Evolutionary conservation across 2,329 filamentous ascomycete genomes (phyloP), one percentile per base, ranked within the genome.

Genomic region (Aspergillus ochraceus): DNA sequence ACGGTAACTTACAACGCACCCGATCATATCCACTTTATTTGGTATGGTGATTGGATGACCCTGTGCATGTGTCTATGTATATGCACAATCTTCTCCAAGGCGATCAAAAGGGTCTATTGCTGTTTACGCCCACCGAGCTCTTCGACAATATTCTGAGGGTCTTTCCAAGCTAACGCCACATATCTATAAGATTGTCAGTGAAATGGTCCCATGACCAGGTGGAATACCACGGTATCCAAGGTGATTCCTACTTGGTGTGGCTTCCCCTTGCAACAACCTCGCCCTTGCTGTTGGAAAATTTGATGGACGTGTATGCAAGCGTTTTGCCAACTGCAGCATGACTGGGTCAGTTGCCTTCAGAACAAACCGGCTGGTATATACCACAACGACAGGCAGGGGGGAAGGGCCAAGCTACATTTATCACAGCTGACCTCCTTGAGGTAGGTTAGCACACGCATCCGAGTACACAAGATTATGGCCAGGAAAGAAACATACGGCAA

Each of bases 231-330:
- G n/a, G 24, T 9, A 22, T 53, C 67, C 77, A 68, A 8, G 17
- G 36, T 36, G 36, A 14, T 42, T 8, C 36, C 36, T 70, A 86
- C 80, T 90, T 90, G 2, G 87, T 89, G 73, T 90, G 87, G 66
- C 87, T 89, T 3, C 87, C 87, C 60, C 87, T 77, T 2, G 87
- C 87, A 56, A 89, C 83, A 9, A 88, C 61, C 54, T 88, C 81
- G 52, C 86, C 80, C 58, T 84, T 83, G 17, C 70, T 75, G 64
- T 89, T 88, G 60, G 76, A 80, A 71, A 90, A 89, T 52, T 79
- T 80, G 64, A 89, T 85, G 3, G 79, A 83, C 0, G 87, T 89
- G 67, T 81, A 89, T 6, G 86, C 86, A 39, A 89, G 75, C 2
- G 84, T 88, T 72, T 88, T 89, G 26, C 87, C 87, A 67, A 89